Evolutionary conservation across 1,284 basidiomycete genomes (phyloP).

Genomic region (Ceratobasidium sp.): DNA sequence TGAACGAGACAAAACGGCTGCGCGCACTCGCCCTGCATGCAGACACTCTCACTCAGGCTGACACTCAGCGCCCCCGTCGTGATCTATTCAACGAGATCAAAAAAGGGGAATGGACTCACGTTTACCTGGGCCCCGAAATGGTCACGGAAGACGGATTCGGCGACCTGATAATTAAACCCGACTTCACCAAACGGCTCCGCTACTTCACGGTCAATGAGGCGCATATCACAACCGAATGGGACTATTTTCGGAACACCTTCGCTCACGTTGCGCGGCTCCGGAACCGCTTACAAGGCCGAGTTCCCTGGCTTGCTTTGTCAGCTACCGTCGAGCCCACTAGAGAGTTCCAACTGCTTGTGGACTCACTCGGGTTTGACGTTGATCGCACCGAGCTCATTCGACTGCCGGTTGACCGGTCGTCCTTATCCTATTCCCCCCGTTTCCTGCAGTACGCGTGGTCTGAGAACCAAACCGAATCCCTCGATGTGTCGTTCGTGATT

Average conservation of each 20-base stretch:
- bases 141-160: not conserved
- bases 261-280: not conserved
- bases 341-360: not conserved
- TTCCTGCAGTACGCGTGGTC: not conserved
- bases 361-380: not conserved
- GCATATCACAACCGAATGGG: not conserved
- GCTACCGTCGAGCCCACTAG: not conserved
- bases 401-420: not conserved
- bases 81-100: not conserved
- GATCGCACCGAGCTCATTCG: not conserved
- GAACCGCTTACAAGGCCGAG: not conserved
- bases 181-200: not conserved
- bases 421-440: not conserved
- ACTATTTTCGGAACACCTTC: not conserved
- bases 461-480: not conserved
- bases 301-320: conserved; percentile 2
- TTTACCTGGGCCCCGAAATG: conserved; percentile 4
- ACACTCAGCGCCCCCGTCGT: not conserved
- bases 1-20: not conserved
- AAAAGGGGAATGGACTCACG: not conserved
- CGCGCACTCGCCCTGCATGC: conserved; percentile 2
- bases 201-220: conserved; percentile 9
- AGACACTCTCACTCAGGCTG: not conserved
- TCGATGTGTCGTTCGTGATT: not conserved
- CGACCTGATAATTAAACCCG: not conserved